Evolutionary conservation across 2,329 filamentous ascomycete species (phyloP).

Genomic region (Ophidiomyces ophidiicola): DNA sequence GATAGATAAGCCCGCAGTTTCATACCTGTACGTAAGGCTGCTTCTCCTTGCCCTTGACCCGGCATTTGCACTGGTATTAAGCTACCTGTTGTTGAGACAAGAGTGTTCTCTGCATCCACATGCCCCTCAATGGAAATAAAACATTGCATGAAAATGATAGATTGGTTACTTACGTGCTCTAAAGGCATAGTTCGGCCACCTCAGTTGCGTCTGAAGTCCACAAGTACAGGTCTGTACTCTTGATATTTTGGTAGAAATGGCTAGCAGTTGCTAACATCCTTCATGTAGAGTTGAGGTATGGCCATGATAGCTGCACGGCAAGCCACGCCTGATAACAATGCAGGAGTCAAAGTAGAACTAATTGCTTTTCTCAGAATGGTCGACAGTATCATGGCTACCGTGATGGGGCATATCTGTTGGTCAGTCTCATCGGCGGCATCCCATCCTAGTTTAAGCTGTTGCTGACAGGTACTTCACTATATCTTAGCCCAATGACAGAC

Average conservation of each 20-base stretch:
- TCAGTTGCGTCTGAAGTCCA: slow-evolving; percentile 12
- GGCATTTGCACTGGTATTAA: no score
- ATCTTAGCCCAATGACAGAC: slow-evolving; percentile 15
- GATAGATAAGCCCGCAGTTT: no score
- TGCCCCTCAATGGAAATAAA: not conserved
- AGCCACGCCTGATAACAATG: not conserved
- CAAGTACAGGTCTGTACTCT: slow-evolving; percentile 11
- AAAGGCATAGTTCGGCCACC: slow-evolving; percentile 6
- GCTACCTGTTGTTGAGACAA: not conserved
- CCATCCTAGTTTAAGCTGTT: not conserved
- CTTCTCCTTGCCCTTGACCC: no score
- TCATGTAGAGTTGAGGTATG: slow-evolving; percentile 9
- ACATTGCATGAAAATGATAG: not conserved
- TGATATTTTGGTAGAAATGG: not conserved
- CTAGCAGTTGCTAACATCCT: not conserved
- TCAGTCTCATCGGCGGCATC: slow-evolving; percentile 1
- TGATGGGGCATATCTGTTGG: slow-evolving; percentile 15
- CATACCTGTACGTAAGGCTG: no score
- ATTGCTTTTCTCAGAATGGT: slow-evolving; percentile 7
- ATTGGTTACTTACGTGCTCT: not conserved
- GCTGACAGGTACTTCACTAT: not conserved
- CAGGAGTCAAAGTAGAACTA: not conserved
- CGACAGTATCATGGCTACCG: slow-evolving; percentile 14
- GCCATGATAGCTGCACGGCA: not conserved
- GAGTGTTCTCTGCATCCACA: not conserved